Base-by-base conservation (phyloP, 352 stramenopile genomes). In the Aphanomyces invadans region DNA sequence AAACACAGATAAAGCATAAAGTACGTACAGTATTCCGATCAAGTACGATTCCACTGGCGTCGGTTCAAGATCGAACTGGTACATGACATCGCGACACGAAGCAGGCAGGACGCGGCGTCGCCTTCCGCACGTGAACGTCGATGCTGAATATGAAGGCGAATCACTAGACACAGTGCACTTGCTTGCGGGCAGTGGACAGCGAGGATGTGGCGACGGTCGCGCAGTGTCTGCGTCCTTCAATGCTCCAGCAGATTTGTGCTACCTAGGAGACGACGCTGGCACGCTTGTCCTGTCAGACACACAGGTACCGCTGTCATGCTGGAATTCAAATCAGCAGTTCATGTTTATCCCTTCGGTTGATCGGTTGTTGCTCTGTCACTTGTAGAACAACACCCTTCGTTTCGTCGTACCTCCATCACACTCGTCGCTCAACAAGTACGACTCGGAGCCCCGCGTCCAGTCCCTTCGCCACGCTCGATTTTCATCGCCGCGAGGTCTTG, bases 401-500 rank as follows among this genome's bases (percentile, higher is more conserved):
- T 52, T 64, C 38, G 11, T 49, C 19, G 55, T 25, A 4, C 36
- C 32, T 2, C 31, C 25, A 11, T 25, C 44, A n/a, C n/a, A n/a
- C 5, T 25, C 44, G 44, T 52, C 44, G 19, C 19, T 25, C 12
- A n/a, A 52, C 19, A 4, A 28, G 25, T 3, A 60, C 3, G 7
- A 42, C 25, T 4, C n/a, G 12, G 33, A 49, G 7, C 5, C 38
- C 23, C 29, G 33, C 36, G 55, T 64, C 32, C n/a, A 32, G 23
- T 48, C 55, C 7, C 28, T 64, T 32, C 55, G 55, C 23, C 72
- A 65, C 31, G 70, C 74, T 3, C 70, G 71, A 7, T 70, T 86
- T n/a, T 70, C 81, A 21, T 67, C 66, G n/a, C 76, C 76, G 0
- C 83, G 80, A 31, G 78, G 76, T 1, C 72, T 86, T 12, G 73